phyloP scores from a whole-genome alignment of 257 asterid species.

The Primulina tabacum region DNA sequence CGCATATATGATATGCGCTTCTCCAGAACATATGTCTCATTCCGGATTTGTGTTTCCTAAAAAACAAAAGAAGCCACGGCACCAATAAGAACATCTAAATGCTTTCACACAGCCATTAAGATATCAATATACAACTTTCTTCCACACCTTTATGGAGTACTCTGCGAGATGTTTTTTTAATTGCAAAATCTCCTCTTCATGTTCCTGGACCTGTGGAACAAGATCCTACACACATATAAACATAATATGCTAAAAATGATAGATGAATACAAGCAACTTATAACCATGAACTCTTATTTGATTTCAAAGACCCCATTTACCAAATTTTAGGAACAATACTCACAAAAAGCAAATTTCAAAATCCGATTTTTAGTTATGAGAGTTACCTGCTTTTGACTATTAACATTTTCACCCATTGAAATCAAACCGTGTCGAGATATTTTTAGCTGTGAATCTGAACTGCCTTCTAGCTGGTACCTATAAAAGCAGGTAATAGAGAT shows the following conservation, averaged over 20 bases:
- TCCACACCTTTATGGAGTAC: conserved; percentile 64
- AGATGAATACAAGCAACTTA: conserved; percentile 21
- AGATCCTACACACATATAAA: conserved; percentile 48
- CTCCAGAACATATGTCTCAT: conserved; percentile 85
- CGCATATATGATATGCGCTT: conserved; percentile 96
- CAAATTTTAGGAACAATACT: background rate
- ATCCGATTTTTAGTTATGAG: background rate
- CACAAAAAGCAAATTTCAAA: background rate
- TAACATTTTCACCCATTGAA: conserved; percentile 50
- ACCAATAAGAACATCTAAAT: conserved; percentile 14
- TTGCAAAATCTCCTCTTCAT: conserved; percentile 83
- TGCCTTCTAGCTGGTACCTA: conserved; percentile 63
- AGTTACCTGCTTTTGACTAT: conserved; percentile 69
- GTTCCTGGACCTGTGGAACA: conserved; percentile 63
- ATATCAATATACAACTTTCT: conserved; percentile 11
- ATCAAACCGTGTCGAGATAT: conserved; percentile 52
- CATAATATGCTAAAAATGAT: conserved; percentile 23
- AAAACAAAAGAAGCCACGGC: conserved; percentile 24
- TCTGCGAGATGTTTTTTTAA: conserved; percentile 76
- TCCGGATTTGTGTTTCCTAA: conserved; percentile 81
- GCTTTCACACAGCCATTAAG: conserved; percentile 18
- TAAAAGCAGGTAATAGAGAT: conserved; percentile 20
- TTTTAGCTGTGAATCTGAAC: conserved; percentile 42
- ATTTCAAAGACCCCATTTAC: background rate
- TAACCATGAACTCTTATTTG: conserved; percentile 11